Conservation (phyloP, 176 grass and related monocot species). For the Aegilops longissima region DNA sequence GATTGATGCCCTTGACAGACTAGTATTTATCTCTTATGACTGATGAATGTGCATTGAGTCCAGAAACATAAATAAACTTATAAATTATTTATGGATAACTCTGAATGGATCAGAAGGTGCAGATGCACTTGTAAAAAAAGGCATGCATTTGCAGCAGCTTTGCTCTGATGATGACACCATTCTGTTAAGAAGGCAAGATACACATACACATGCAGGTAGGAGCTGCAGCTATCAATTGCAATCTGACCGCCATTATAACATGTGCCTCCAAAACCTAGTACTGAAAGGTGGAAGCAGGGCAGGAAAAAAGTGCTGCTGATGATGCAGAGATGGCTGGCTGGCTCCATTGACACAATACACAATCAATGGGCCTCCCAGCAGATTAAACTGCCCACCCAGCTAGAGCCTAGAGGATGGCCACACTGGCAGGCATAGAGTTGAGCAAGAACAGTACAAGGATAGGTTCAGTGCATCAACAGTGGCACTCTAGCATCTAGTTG, state of each 20-base stretch:
- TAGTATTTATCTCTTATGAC: neutral
- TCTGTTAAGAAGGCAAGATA: constrained; percentile 39
- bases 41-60: too few species aligned
- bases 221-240: constrained; percentile 38
- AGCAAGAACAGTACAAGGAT: neutral
- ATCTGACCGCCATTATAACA: constrained; percentile 37
- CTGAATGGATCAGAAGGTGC: constrained; percentile 17
- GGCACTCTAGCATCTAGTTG: neutral
- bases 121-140: constrained; percentile 11
- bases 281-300: constrained; percentile 46
- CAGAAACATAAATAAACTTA: too few species aligned
- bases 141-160: constrained; percentile 13
- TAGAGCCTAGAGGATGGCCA: constrained; percentile 9
- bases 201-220: neutral
- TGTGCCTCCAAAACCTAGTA: constrained; percentile 50
- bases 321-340: constrained; percentile 46
- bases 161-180: constrained; percentile 37
- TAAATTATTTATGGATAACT: constrained; percentile 10
- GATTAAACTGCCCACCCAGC: constrained; percentile 30
- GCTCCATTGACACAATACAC: constrained; percentile 36
- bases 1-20: neutral
- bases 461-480: constrained; percentile 27
- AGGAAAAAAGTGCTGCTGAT: constrained; percentile 18
- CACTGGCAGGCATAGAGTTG: constrained; percentile 4
- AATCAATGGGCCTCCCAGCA: constrained; percentile 14